Percentiles rank a stretch among this genome's conserved stretches.
These are phyloP conservation scores for Quercus dentata DNA, from an alignment of 306 rosid genomes.

Conservation along the genomic window DNA sequence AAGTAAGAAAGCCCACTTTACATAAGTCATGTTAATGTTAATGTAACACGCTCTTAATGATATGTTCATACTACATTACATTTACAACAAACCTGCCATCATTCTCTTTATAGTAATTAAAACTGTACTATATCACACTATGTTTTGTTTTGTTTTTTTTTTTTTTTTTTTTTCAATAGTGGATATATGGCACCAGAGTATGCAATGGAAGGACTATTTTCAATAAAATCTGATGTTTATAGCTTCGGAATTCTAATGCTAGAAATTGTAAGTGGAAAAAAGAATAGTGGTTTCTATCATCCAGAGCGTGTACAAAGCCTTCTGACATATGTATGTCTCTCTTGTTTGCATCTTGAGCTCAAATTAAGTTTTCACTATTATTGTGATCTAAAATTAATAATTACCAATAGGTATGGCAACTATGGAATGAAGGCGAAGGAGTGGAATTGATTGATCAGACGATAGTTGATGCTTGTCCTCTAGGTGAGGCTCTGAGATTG, in stretches of 20 bases:
- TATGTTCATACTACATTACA: too few relatives aligned
- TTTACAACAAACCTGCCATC: neutral
- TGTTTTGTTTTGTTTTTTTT: too few relatives aligned
- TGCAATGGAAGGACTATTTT: too few relatives aligned
- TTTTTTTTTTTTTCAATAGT: neutral
- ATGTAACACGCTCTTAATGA: too few relatives aligned
- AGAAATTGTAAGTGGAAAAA: constrained; percentile 17
- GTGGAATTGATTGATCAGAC: neutral
- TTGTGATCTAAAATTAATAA: neutral
- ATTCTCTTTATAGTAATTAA: neutral
- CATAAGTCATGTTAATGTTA: too few relatives aligned
- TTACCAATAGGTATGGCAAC: constrained; percentile 13
- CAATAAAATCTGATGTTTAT: neutral
- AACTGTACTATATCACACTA: neutral
- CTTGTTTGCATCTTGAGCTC: neutral
- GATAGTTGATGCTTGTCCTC: neutral
- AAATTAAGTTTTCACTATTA: neutral
- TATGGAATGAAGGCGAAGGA: constrained; percentile 16
- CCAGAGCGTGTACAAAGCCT: neutral
- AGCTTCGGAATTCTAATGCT: constrained; percentile 25
- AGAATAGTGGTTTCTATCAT: neutral
- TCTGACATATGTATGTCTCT: constrained; percentile 8
- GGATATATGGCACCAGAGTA: constrained; percentile 10
- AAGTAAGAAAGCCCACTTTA: too few relatives aligned
- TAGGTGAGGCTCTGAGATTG: constrained; percentile 15